Evolutionary conservation across 345 rosid genomes (phyloP), one percentile per base, ranked within the genome.

Genomic region (Turnera subulata): DNA sequence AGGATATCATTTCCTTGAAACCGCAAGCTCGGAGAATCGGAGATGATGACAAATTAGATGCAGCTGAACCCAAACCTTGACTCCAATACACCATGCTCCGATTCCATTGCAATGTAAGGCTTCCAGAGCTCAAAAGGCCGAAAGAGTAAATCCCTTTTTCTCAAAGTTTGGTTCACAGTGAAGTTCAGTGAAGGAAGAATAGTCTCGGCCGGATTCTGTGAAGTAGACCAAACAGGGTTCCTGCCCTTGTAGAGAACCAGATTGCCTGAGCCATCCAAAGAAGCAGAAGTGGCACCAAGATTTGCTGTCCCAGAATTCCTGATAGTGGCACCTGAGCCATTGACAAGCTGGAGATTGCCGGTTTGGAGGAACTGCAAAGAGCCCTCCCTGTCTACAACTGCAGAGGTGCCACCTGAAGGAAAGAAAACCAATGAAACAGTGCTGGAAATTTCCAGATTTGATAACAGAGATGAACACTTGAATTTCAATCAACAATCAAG

Each of bases 311-410:
- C 19, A 32, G 89, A 82, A 53, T 77, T 78, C 91, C 91, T 84
- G 43, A 84, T 22, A 46, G 64, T 25, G 22, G 73, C 35, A 14
- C 87, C 85, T 20, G 87, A 77, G 73, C 84, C 81, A 66, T 69
- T 80, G 59, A 74, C 18, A 38, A 85, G 86, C 40, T 66, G 76
- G 67, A 83, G 82, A 23, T 74, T 56, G 15, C 93, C 86, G 20
- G 64, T 40, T 69, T 64, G 23, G 62, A 67, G 77, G 23, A 83
- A 67, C 9, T 33, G 79, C 44, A 85, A 71, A 50, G 69, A 52
- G 5, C 75, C 86, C 1, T 53, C 56, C n/a, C 76, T 68, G 50
- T 80, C 89, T n/a, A 45, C 85, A 25, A 63, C 18, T 50, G 63
- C 68, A 26, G 61, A 35, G 43, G 53, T 18, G 57, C 45, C 19